A percentile compares a stretch with the other conserved stretches of the same genome.
Conservation (phyloP, 2,329 filamentous ascomycete genomes). For the Trichoderma afroharzianum region DNA sequence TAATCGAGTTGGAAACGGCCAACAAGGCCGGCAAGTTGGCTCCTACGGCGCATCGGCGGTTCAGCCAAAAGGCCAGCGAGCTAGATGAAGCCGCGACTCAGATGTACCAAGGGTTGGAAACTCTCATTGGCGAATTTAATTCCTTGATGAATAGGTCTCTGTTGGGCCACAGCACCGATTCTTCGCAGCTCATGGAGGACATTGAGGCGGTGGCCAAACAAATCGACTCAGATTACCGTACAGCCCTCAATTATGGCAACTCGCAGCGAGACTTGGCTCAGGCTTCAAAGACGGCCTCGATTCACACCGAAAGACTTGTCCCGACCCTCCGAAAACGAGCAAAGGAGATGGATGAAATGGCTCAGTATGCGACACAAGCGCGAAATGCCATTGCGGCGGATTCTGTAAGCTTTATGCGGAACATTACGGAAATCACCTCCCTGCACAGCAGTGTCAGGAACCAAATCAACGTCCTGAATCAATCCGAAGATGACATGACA, state of each 20-base stretch:
- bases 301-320: constrained; percentile 60
- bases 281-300: constrained; percentile 60
- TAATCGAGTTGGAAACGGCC: constrained; percentile 71
- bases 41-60: constrained; percentile 54
- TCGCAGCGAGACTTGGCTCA: constrained; percentile 58
- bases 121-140: constrained; percentile 61
- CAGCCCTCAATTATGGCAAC: constrained; percentile 65
- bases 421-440: constrained; percentile 75
- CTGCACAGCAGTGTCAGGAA: constrained; percentile 68
- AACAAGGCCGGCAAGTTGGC: constrained; percentile 68
- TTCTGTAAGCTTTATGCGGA: constrained; percentile 72
- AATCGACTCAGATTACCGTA: constrained; percentile 80
- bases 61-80: constrained; percentile 56
- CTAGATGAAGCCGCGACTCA: constrained; percentile 58
- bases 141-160: constrained; percentile 53
- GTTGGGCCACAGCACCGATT: constrained; percentile 58
- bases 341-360: constrained; percentile 59
- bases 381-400: constrained; percentile 65
- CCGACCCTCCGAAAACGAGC: constrained; percentile 55
- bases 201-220: constrained; percentile 84
- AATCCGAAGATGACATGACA: constrained; percentile 71
- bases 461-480: constrained; percentile 67
- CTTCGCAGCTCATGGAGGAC: constrained; percentile 70
- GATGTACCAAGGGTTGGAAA: constrained; percentile 59
- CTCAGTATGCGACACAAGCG: constrained; percentile 57